Evolutionary conservation across 371 early-diverging fungal genomes (phyloP), one percentile per base, ranked within the genome.

Genomic region (Mortierella sp.): DNA sequence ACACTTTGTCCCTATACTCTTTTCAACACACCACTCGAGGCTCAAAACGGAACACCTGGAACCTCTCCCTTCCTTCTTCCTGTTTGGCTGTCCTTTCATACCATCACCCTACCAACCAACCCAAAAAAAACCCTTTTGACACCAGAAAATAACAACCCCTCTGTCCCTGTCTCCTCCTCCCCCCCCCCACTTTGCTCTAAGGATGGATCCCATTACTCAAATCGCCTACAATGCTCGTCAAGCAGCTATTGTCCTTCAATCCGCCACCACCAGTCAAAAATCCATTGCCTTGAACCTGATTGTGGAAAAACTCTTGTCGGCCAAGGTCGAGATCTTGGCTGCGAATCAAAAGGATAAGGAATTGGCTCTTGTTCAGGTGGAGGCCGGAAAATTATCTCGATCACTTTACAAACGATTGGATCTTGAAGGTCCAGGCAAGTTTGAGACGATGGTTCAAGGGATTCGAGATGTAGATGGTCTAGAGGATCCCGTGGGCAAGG

Each of bases 371-470:
- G 86, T 84, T 29, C 87, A 91, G 45, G 97, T 95, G 0, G 87
- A 86, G 7, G 84, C 85, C 1, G 97, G 96, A 12, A 88, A 87
- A 28, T 85, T 97, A 4, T 93, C 95, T 0, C 59, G 80, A 1
- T 90, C 95, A 1, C 85, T 97, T 37, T 94, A 91, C 81, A 96
- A 95, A 74, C 92, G 98, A 11, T 84, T 98, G n/a, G 98, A 97
- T 80, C 87, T 98, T 37, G 88, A 88, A 56, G 92, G 91, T n/a
- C 88, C 87, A 4, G 90, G 88, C 57, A 98, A 98, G 81, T 96
- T 89, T 68, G 88, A 92, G 43, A 88, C 94, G 15, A 89, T 98
- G 80, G 79, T 97, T 46, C 89, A 95, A 58, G 97, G 98, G 28
- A 92, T 98, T 37, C 83, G 91, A 66, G 98, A 97, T 68, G 94